Evolutionary conservation across 2,329 filamentous ascomycete species (phyloP).

Genomic region (Penicillium sp.): DNA sequence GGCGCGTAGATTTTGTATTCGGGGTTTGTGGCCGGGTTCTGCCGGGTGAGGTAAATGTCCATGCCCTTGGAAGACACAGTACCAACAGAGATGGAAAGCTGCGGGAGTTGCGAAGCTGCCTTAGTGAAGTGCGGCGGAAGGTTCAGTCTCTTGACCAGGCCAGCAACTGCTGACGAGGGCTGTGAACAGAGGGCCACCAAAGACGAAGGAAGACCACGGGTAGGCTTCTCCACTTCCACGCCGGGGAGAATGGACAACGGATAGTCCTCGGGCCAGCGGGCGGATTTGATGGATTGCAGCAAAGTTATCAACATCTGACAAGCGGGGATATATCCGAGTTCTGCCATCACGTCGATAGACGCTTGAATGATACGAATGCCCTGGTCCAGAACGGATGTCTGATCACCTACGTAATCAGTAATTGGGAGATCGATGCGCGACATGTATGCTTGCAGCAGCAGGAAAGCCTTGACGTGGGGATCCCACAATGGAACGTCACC

Average conservation of each 20-base stretch:
- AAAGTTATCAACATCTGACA: conserved; percentile 79
- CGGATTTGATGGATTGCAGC: conserved; percentile 88
- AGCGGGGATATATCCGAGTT: conserved; percentile 77
- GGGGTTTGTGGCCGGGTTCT: conserved; percentile 63
- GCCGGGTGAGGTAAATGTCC: conserved; percentile 57
- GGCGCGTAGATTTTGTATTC: conserved; percentile 82
- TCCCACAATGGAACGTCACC: conserved; percentile 88
- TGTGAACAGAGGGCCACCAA: conserved; percentile 34
- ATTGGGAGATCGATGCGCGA: conserved; percentile 89
- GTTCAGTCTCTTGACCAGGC: conserved; percentile 30
- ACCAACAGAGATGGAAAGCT: conserved; percentile 62
- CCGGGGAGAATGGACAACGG: conserved; percentile 77
- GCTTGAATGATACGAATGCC: conserved; percentile 96
- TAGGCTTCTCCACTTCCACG: conserved; percentile 44
- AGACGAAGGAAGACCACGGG: conserved; percentile 27
- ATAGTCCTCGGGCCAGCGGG: conserved; percentile 82
- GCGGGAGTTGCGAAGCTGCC: conserved; percentile 65
- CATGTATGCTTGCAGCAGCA: conserved; percentile 93
- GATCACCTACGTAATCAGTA: conserved; percentile 94
- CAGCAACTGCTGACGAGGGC: conserved; percentile 22
- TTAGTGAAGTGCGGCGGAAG: conserved; percentile 49
- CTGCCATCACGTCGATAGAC: conserved; percentile 87
- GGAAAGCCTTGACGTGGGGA: conserved; percentile 93
- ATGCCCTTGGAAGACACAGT: conserved; percentile 63
- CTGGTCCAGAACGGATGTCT: conserved; percentile 84